These are phyloP conservation scores for Lablab purpureus DNA, from an alignment of 306 rosid genomes.

Conservation along the genomic window DNA sequence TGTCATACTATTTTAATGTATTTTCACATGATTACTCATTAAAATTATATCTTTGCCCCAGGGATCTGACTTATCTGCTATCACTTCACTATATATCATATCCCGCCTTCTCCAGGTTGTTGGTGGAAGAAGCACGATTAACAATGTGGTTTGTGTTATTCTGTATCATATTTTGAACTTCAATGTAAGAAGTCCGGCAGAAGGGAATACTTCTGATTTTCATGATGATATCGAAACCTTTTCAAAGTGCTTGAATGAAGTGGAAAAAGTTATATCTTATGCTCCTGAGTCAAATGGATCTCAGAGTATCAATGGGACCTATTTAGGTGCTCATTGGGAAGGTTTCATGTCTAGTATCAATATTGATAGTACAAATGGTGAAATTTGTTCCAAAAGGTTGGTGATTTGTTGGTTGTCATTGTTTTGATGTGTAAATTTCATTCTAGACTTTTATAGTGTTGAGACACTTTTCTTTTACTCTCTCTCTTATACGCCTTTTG, in stretches of 20 bases:
- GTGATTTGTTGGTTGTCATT: constrained; percentile 34
- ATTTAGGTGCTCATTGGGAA: constrained; percentile 44
- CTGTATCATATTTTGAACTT: constrained; percentile 55
- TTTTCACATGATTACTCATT: constrained; percentile 42
- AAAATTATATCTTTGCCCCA: constrained; percentile 46
- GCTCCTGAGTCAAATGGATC: constrained; percentile 54
- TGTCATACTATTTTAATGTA: background rate
- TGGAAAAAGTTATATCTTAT: constrained; percentile 47
- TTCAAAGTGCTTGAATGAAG: constrained; percentile 52
- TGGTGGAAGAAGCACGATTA: constrained; percentile 64
- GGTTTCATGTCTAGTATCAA: constrained; percentile 46
- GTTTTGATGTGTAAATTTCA: background rate
- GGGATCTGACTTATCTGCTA: constrained; percentile 68
- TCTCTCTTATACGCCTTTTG: constrained; percentile 23
- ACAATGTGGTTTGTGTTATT: constrained; percentile 66
- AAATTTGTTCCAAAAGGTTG: constrained; percentile 60
- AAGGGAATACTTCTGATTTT: constrained; percentile 46
- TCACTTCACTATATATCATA: constrained; percentile 64
- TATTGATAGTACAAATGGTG: constrained; percentile 24
- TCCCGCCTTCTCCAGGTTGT: constrained; percentile 83
- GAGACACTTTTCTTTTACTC: constrained; percentile 12
- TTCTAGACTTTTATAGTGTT: constrained; percentile 27
- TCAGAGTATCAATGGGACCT: constrained; percentile 41
- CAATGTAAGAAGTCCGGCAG: constrained; percentile 45
- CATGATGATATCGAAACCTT: constrained; percentile 45